Base-by-base conservation (phyloP, 169 alveolate genomes). In the Plasmodium knowlesi region DNA sequence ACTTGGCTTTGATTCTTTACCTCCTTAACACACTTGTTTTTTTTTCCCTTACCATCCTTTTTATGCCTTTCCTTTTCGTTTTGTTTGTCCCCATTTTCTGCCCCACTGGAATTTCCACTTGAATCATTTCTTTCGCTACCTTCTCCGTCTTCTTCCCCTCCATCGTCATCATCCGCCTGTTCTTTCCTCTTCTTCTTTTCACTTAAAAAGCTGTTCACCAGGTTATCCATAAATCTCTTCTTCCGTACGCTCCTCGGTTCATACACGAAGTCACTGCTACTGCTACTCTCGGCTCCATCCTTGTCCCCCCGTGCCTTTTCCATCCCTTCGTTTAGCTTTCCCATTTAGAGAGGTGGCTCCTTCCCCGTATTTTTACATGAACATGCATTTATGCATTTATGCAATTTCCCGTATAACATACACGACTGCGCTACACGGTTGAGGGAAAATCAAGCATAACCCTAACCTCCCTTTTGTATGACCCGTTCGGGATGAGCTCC, bases 201-300 rank as follows among this genome's bases (percentile, higher is more conserved):
- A 28, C 46, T 88, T 86, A 39, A 50, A 85, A 92, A 79, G 54
- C 92, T 93, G 28, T 32, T 92, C 82, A 92, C 82, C 81, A 92
- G 50, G 39, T 92, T 39, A 61, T 92, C 92, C 90, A 79, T 43
- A 22, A 92, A 71, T n/a, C 94, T 85, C 53, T 83, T 54, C 74
- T 72, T 80, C 34, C 83, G 88, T 25, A 76, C 53, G 76, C 84
- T 86, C 91, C 82, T 34, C 3, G 95, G 92, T 71, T 95, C 91
- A 61, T 85, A 76, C 5, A 92, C 85, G 39, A 88, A 85, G 28
- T 82, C 92, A 1, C 50, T 67, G 82, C 84, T 39, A 50, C 82
- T 53, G 78, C 82, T 53, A 25, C 76, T 91, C 39, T 53, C 74
- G 46, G 78, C 37, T 25, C 34, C 57, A 25, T 61, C 79, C 37